These are phyloP conservation scores for Deinandra increscens DNA, from an alignment of 129 eudicot species.

Conservation along the genomic window DNA sequence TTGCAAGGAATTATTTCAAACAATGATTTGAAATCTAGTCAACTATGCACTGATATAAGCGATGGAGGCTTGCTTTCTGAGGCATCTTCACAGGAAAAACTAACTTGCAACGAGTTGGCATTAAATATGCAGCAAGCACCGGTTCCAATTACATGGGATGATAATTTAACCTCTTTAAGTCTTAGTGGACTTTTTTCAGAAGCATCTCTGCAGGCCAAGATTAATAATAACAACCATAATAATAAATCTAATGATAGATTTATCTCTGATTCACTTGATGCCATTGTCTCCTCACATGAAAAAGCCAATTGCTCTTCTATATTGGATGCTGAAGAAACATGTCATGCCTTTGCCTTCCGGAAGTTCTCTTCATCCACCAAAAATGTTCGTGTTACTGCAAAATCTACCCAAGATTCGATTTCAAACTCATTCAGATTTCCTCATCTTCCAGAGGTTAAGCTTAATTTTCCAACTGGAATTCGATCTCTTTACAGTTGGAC, in stretches of 20 bases:
- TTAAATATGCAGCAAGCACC: conserved; percentile 28
- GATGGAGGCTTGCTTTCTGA: conserved; percentile 61
- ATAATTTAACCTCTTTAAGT: conserved; percentile 52
- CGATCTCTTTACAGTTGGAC: background rate
- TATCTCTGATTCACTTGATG: conserved; percentile 47
- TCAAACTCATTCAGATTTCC: conserved; percentile 47
- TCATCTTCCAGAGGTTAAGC: conserved; percentile 40
- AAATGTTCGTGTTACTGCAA: conserved; percentile 42
- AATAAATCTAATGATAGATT: conserved; percentile 32
- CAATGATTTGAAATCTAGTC: conserved; percentile 16
- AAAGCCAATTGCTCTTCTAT: conserved; percentile 49
- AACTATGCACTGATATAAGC: conserved; percentile 44
- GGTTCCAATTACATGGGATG: conserved; percentile 48
- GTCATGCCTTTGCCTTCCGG: conserved; percentile 70
- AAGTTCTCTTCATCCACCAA: conserved; percentile 41
- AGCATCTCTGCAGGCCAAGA: conserved; percentile 67
- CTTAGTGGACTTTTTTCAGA: conserved; percentile 83
- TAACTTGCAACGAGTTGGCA: conserved; percentile 21
- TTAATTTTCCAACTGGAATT: background rate
- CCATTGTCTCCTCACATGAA: conserved; percentile 34
- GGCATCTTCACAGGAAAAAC: conserved; percentile 58
- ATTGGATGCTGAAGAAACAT: conserved; percentile 93
- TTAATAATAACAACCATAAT: conserved; percentile 21
- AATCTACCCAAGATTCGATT: conserved; percentile 32
- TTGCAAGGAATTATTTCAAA: conserved; percentile 27